Conservation (phyloP, 768 basidiomycete genomes). For the Leccinum imitatum region DNA sequence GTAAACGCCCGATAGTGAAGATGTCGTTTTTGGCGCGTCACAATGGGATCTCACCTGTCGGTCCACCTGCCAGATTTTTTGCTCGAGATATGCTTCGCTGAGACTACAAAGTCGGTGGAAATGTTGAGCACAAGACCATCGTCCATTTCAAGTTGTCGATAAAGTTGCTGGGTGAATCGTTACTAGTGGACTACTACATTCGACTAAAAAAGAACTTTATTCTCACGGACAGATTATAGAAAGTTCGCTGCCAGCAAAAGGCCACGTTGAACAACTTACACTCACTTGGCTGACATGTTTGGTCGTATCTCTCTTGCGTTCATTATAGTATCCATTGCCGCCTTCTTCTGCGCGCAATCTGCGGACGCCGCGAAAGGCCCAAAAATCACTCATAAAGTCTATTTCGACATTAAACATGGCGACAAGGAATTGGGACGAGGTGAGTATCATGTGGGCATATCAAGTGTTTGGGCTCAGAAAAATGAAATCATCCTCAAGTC, state of each 20-base stretch:
- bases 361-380: constrained; percentile 86
- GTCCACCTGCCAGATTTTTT: constrained; percentile 75
- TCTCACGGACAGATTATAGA: constrained; percentile 18
- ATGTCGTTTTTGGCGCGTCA: not conserved
- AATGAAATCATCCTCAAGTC: constrained; percentile 43
- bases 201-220: constrained; percentile 20
- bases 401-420: constrained; percentile 94
- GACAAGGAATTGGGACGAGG: constrained; percentile 82
- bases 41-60: constrained; percentile 54
- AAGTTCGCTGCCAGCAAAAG: not conserved
- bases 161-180: not conserved
- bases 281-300: constrained; percentile 41
- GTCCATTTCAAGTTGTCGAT: constrained; percentile 46
- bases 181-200: not conserved
- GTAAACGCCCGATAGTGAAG: constrained; percentile 3
- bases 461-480: constrained; percentile 7
- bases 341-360: constrained; percentile 68
- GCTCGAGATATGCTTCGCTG: constrained; percentile 27
- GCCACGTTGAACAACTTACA: constrained; percentile 18
- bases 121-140: constrained; percentile 78
- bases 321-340: constrained; percentile 59
- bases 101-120: constrained; percentile 37
- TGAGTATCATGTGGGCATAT: constrained; percentile 35
- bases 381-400: constrained; percentile 88
- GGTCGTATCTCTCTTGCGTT: constrained; percentile 61